These are phyloP conservation scores for Pseudogymnoascus sp. DNA, from an alignment of 2,329 filamentous ascomycete species.

Conservation along the genomic window DNA sequence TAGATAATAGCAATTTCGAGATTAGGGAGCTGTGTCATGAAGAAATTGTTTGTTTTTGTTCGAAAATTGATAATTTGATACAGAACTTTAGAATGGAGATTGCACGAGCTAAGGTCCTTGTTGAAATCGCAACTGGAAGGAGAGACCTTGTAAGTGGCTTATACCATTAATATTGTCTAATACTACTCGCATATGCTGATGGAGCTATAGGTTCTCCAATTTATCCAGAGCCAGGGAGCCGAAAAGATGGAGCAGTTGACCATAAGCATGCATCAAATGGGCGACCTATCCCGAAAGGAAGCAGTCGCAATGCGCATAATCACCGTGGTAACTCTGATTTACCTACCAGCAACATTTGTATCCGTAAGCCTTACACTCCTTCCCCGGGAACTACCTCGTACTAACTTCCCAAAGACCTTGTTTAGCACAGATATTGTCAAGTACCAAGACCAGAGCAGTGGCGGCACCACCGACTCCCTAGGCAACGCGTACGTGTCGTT, in stretches of 20 bases:
- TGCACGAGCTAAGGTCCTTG: conserved; percentile 27
- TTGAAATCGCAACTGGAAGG: conserved; percentile 29
- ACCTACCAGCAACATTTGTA: conserved; percentile 31
- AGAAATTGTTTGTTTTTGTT: conserved; percentile 23
- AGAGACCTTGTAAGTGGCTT: conserved; percentile 26
- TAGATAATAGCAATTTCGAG: conserved; percentile 21
- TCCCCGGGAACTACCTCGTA: background rate
- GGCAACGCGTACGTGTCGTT: conserved; percentile 18
- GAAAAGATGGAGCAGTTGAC: conserved; percentile 25
- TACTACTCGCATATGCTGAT: background rate
- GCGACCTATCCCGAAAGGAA: conserved; percentile 19
- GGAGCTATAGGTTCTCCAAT: conserved; percentile 26
- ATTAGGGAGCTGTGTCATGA: conserved; percentile 15
- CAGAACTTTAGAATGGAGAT: conserved; percentile 31
- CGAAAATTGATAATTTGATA: conserved; percentile 29
- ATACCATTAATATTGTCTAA: too few relatives aligned
- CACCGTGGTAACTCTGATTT: conserved; percentile 28
- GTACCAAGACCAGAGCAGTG: conserved; percentile 22
- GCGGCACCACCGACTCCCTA: background rate
- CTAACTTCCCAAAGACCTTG: conserved; percentile 26
- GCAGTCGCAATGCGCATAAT: conserved; percentile 30
- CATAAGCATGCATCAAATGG: conserved; percentile 20
- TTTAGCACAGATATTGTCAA: conserved; percentile 33
- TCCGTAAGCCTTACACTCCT: conserved; percentile 20
- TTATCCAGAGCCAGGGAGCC: conserved; percentile 27